Evolutionary conservation across 2,329 filamentous ascomycete species (phyloP), one percentile per base, ranked within the genome.

Genomic region (Fusarium anguioides): DNA sequence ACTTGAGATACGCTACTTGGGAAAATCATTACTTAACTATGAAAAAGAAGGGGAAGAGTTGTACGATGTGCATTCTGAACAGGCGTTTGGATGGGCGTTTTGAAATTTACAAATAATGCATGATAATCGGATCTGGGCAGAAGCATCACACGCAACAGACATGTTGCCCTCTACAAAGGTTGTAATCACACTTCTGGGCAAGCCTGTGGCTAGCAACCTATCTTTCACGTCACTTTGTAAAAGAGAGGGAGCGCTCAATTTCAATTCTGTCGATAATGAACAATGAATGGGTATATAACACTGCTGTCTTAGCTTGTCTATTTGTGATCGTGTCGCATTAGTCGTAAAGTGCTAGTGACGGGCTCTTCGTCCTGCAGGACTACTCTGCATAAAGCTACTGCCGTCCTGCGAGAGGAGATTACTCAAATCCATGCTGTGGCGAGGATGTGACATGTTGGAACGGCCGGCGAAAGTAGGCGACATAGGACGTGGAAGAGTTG

Each of bases 381-480:
- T 88, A 69, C 84, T 86, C 2, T 81, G 82, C 62, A 85, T 78
- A 53, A 85, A 80, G 65, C 85, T 88, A 74, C 86, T 88, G 56
- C 85, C 87, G 35, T 87, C 84, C 35, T 82, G 79, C 9, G 85
- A 87, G 49, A 88, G 76, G 11, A 88, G 75, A 36, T 84, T 82
- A 66, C 84, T 87, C 44, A 88, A 78, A 66, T 88, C 87, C 52
- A 90, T 79, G 68, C 86, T 89, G 75, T 66, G 81, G 77, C 78
- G 71, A 26, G 75, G 70, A 12, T 69, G 72, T 4, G 71, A 61
- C 23, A 73, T 52, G 39, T 72, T 72, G 26, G 71, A 62, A 12
- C 75, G 74, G 18, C 72, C 72, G 5, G 73, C 73, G 49, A 79
- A 61, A 18, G 79, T 81, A 4, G 81, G 81, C 6, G 78, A 81